A percentile compares a stretch with the other conserved stretches of the same genome.
Conservation (phyloP, 1,139 yeast genomes). For the Saccharomyces hybrid region DNA sequence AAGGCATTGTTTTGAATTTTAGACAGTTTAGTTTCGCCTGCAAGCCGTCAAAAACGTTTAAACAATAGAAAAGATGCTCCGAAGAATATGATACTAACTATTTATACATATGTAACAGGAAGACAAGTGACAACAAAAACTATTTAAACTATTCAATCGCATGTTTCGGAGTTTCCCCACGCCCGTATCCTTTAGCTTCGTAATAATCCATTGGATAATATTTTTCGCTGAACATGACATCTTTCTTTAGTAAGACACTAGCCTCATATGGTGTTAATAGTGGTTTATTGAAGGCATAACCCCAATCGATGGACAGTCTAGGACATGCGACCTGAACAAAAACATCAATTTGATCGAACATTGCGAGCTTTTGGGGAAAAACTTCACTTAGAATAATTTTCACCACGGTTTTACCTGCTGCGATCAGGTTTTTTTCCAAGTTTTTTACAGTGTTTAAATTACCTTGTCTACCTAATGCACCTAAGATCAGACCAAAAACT, state of each 20-base stretch:
- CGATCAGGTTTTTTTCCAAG: slow-evolving; percentile 47
- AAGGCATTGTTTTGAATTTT: not conserved
- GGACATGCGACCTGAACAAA: slow-evolving; percentile 99
- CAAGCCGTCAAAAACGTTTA: not conserved
- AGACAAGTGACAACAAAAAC: not conserved
- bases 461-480: slow-evolving; percentile 97
- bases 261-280: slow-evolving; percentile 93
- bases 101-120: not conserved
- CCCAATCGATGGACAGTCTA: slow-evolving; percentile 95
- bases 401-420: slow-evolving; percentile 60
- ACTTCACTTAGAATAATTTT: slow-evolving; percentile 86
- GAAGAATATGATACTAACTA: not conserved
- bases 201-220: slow-evolving; percentile 96
- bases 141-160: slow-evolving; percentile 11
- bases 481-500: slow-evolving; percentile 77
- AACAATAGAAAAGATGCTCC: not conserved
- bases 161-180: slow-evolving; percentile 62
- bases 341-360: slow-evolving; percentile 90
- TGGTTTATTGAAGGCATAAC: slow-evolving; percentile 92
- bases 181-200: slow-evolving; percentile 83
- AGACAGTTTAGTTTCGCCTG: not conserved
- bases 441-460: slow-evolving; percentile 66
- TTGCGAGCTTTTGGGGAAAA: slow-evolving; percentile 87
- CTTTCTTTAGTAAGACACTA: slow-evolving; percentile 77
- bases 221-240: slow-evolving; percentile 55